phyloP scores from a whole-genome alignment of 352 stramenopile genomes.

The Phytophthora capsici region DNA sequence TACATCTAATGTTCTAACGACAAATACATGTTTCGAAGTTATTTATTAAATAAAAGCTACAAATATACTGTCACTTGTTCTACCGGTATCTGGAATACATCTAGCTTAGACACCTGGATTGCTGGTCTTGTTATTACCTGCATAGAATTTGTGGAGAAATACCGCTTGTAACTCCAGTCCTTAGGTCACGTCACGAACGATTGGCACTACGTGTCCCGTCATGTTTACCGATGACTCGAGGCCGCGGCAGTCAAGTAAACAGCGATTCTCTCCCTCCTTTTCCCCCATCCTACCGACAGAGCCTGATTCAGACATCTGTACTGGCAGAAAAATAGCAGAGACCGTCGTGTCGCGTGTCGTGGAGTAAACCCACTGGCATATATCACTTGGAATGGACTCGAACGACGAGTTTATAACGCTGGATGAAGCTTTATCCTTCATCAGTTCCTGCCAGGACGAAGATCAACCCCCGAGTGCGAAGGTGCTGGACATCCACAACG shows the following conservation, averaged over 20 bases:
- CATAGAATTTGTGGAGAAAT: too few species aligned
- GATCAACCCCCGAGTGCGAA: not conserved
- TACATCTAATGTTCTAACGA: too few species aligned
- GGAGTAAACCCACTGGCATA: not conserved
- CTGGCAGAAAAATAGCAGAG: not conserved
- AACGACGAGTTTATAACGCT: conserved; percentile 21
- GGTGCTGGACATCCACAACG: not conserved
- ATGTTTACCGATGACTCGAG: conserved; percentile 9
- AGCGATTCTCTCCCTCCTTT: not conserved
- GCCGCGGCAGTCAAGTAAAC: not conserved
- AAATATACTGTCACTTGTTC: too few species aligned
- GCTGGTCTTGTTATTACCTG: too few species aligned
- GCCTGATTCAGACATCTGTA: not conserved
- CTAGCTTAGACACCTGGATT: too few species aligned
- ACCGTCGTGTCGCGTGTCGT: not conserved
- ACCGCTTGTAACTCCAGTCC: too few species aligned
- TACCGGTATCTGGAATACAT: too few species aligned
- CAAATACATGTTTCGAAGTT: too few species aligned
- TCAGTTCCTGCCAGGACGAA: conserved; percentile 6
- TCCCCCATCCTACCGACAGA: conserved; percentile 15
- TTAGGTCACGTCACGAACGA: conserved; percentile 19
- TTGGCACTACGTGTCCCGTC: not conserved
- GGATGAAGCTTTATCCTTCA: conserved; percentile 23
- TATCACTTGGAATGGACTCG: too few species aligned
- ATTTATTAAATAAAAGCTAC: too few species aligned